Conservation (phyloP, 73 alveolate species). For the Symbiodinium pilosum region DNA sequence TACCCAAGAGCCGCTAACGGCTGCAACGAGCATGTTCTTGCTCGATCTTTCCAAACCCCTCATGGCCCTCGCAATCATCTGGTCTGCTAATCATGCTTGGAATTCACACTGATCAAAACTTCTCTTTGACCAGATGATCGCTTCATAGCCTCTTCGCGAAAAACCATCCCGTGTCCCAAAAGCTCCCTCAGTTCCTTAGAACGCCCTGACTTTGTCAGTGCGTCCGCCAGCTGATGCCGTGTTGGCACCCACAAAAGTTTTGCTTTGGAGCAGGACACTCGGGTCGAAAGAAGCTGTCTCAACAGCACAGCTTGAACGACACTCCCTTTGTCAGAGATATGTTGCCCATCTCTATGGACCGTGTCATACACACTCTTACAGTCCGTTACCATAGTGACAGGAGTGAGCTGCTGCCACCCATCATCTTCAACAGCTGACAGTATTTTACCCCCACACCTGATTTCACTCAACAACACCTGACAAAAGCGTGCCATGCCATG, state of each 20-base stretch:
- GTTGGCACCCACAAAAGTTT: background rate
- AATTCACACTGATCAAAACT: slow-evolving; percentile 8
- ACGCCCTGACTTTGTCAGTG: background rate
- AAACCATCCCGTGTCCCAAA: background rate
- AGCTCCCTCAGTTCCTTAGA: background rate
- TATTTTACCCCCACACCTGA: background rate
- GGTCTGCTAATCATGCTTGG: no score
- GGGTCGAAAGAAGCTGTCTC: background rate
- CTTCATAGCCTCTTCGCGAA: background rate
- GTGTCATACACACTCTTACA: slow-evolving; percentile 1
- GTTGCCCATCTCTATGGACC: background rate
- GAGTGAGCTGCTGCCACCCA: background rate
- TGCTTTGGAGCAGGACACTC: background rate
- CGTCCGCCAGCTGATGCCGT: slow-evolving; percentile 15
- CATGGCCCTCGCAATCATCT: no score
- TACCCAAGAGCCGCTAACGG: no score
- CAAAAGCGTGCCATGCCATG: background rate
- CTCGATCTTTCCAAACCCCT: no score
- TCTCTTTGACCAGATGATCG: background rate
- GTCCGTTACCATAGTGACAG: background rate
- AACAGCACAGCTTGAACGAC: background rate
- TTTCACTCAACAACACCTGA: background rate
- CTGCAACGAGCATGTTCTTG: no score
- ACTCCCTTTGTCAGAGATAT: background rate
- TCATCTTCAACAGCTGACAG: background rate